Evolutionary conservation across 371 early-diverging fungal species (phyloP).

Genomic region (Mucor piriformis): DNA sequence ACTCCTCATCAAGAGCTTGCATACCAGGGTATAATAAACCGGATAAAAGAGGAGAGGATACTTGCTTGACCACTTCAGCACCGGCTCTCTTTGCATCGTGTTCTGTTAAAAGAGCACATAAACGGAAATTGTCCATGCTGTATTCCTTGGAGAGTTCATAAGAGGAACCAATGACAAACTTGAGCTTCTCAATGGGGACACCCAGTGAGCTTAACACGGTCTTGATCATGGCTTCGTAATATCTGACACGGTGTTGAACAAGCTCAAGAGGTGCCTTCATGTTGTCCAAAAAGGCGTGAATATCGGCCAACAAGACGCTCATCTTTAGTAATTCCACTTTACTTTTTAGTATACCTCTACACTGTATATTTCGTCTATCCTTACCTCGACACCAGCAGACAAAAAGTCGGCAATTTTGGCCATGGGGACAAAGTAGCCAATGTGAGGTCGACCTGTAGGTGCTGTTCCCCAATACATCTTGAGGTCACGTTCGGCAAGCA

Average conservation of each 20-base stretch:
- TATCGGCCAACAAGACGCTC: conserved; percentile 95
- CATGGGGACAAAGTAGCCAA: conserved; percentile 99
- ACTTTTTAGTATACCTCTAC: not conserved
- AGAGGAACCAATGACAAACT: conserved; percentile 92
- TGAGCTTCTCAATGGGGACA: conserved; percentile 90
- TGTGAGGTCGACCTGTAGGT: conserved; percentile 97
- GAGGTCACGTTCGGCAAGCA: conserved; percentile 89
- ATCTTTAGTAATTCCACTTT: conserved; percentile 66
- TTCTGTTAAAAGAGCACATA: conserved; percentile 89
- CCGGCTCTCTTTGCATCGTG: conserved; percentile 99
- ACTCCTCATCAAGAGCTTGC: conserved; percentile 99
- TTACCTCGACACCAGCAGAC: conserved; percentile 79
- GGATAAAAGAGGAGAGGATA: conserved; percentile 91
- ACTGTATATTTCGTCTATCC: not conserved
- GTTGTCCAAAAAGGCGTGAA: conserved; percentile 99
- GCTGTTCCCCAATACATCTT: conserved; percentile 99
- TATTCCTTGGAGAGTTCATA: conserved; percentile 92
- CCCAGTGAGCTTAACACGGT: conserved; percentile 89
- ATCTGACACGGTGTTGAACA: conserved; percentile 86
- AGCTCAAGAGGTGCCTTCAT: conserved; percentile 98
- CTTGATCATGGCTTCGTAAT: conserved; percentile 96
- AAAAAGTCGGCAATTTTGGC: conserved; percentile 98
- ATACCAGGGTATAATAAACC: conserved; percentile 98
- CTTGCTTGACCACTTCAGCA: conserved; percentile 99
- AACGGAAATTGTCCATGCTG: conserved; percentile 93